phyloP scores from a whole-genome alignment of 2,329 filamentous ascomycete species.

The Exophiala calicioides region DNA sequence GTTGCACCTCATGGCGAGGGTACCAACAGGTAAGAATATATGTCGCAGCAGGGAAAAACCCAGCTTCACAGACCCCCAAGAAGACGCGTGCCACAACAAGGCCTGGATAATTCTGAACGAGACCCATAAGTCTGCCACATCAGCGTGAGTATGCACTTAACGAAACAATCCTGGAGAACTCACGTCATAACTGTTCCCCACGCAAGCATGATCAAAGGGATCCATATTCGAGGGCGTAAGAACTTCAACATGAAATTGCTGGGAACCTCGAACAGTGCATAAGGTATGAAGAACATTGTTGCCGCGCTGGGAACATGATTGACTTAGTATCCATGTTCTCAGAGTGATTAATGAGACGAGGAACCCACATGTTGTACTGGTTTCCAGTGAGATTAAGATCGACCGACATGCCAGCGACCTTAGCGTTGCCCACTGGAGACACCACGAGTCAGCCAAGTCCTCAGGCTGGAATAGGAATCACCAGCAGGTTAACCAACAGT shows the following conservation, averaged over 20 bases:
- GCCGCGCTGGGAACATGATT: too few relatives aligned
- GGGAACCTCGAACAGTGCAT: slow-evolving; percentile 43
- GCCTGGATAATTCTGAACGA: slow-evolving; percentile 52
- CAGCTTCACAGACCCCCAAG: slow-evolving; percentile 50
- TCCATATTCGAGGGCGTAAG: slow-evolving; percentile 54
- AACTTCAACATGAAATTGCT: slow-evolving; percentile 48
- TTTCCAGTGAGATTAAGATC: slow-evolving; percentile 34
- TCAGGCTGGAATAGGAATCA: neutral
- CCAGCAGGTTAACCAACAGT: slow-evolving; percentile 13
- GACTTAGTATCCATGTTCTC: too few relatives aligned
- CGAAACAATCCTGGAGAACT: too few relatives aligned
- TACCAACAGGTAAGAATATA: too few relatives aligned
- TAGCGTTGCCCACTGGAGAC: slow-evolving; percentile 40
- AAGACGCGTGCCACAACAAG: slow-evolving; percentile 53
- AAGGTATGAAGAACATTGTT: slow-evolving; percentile 45
- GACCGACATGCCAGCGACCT: slow-evolving; percentile 33
- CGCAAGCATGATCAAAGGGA: slow-evolving; percentile 51
- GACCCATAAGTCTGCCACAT: too few relatives aligned
- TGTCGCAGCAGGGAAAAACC: slow-evolving; percentile 31
- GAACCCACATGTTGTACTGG: slow-evolving; percentile 42
- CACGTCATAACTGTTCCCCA: slow-evolving; percentile 42
- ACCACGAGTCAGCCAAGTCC: too few relatives aligned
- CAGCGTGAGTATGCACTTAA: too few relatives aligned
- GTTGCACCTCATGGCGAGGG: too few relatives aligned
- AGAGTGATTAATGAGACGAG: too few relatives aligned